Evolutionary conservation across 1,284 basidiomycete genomes (phyloP).

Genomic region (Rhodotorula sp.): DNA sequence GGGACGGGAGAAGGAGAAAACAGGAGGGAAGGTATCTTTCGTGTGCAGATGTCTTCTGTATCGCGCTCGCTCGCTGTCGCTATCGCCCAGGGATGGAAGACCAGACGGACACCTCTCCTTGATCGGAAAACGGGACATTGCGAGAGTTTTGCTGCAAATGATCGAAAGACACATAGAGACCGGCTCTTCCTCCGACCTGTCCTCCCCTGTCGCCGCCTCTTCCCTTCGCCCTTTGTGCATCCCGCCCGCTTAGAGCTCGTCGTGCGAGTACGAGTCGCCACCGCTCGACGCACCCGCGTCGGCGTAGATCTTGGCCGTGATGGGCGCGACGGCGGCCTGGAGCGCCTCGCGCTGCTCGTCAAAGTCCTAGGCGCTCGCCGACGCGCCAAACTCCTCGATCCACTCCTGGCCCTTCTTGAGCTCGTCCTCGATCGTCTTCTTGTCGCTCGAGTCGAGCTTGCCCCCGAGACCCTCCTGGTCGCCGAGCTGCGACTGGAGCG

Average conservation of each 20-base stretch:
- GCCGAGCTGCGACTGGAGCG: slow-evolving; percentile 78
- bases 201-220: too few relatives aligned
- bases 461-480: slow-evolving; percentile 88
- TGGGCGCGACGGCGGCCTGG: slow-evolving; percentile 62
- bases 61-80: too few relatives aligned
- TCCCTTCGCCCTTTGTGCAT: too few relatives aligned
- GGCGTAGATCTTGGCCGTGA: slow-evolving; percentile 46
- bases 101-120: too few relatives aligned
- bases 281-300: slow-evolving; percentile 3
- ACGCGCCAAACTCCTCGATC: slow-evolving; percentile 78
- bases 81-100: too few relatives aligned
- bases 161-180: too few relatives aligned
- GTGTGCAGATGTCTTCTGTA: too few relatives aligned
- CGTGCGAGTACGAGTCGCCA: slow-evolving; percentile 29
- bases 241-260: slow-evolving; percentile 19
- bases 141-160: too few relatives aligned
- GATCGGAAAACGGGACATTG: too few relatives aligned
- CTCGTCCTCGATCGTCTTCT: slow-evolving; percentile 71
- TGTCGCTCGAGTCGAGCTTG: slow-evolving; percentile 82
- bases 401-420: slow-evolving; percentile 90
- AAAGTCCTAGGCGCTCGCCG: slow-evolving; percentile 78
- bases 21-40: too few relatives aligned
- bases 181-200: too few relatives aligned
- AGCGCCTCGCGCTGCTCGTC: slow-evolving; percentile 80
- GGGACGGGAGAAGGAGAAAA: not conserved